phyloP scores from a whole-genome alignment of 2,329 filamentous ascomycete species.

The Stylonectria norvegica region DNA sequence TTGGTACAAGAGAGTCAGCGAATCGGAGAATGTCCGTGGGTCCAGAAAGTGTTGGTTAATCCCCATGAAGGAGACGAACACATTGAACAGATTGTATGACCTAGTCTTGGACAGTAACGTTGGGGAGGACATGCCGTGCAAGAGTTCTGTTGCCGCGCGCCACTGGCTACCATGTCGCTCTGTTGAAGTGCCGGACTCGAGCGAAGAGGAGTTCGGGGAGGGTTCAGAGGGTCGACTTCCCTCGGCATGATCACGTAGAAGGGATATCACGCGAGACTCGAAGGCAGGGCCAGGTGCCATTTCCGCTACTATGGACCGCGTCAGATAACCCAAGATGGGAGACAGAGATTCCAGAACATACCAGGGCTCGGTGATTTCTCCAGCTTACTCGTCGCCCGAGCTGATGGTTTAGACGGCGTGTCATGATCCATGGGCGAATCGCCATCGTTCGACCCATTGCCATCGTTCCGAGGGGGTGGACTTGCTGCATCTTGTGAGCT shows the following conservation, averaged over 20 bases:
- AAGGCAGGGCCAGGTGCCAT: slow-evolving; percentile 21
- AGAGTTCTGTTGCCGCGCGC: slow-evolving; percentile 8
- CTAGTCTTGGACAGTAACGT: slow-evolving; percentile 14
- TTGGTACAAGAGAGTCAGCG: slow-evolving; percentile 23
- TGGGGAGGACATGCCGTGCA: slow-evolving; percentile 23
- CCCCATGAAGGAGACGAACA: slow-evolving; percentile 24
- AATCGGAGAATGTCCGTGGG: slow-evolving; percentile 24
- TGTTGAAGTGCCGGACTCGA: slow-evolving; percentile 26
- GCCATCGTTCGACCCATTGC: background rate
- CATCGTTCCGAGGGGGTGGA: background rate
- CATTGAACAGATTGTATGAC: slow-evolving; percentile 20
- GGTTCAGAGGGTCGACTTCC: slow-evolving; percentile 3
- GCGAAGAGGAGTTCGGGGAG: slow-evolving; percentile 27
- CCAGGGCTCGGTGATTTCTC: slow-evolving; percentile 8
- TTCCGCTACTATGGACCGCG: slow-evolving; percentile 9
- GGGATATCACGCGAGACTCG: slow-evolving; percentile 20
- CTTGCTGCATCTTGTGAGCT: too few relatives aligned
- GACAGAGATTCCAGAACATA: background rate
- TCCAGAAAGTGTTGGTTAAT: slow-evolving; percentile 30
- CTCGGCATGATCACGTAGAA: slow-evolving; percentile 17
- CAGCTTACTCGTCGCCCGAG: background rate
- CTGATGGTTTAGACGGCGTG: background rate
- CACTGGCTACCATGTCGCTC: slow-evolving; percentile 6
- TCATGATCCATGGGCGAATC: background rate
- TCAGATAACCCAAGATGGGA: background rate